phyloP scores from a whole-genome alignment of 345 rosid genomes.

The Rhodamnia argentea region DNA sequence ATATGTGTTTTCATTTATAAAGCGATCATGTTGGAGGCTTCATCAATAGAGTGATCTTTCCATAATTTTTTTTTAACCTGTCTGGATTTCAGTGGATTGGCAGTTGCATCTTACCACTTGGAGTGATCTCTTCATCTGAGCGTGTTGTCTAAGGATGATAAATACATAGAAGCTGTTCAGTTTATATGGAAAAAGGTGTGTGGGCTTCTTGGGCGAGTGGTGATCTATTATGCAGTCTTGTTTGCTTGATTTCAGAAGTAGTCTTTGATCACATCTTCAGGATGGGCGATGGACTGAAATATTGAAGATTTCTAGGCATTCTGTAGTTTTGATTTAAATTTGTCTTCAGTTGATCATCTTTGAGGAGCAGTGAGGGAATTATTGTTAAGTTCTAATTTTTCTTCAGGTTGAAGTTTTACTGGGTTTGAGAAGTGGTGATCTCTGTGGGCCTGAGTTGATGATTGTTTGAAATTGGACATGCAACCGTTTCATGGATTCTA shows the following conservation, averaged over 20 bases:
- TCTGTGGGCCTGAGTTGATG: not conserved
- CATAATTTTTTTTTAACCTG: not conserved
- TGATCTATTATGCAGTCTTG: not conserved
- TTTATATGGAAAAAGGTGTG: not conserved
- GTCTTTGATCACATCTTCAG: not conserved
- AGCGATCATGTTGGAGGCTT: not conserved
- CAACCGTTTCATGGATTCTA: not conserved
- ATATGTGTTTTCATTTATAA: not conserved
- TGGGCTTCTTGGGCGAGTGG: not conserved
- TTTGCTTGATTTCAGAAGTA: not conserved
- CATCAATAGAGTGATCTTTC: not conserved
- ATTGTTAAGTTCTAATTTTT: not conserved
- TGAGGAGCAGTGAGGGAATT: not conserved
- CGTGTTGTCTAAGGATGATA: not conserved
- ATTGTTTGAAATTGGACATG: not conserved
- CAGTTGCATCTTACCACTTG: not conserved
- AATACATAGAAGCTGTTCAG: not conserved
- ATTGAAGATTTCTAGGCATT: not conserved
- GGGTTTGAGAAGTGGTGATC: not conserved
- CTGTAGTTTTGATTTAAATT: not conserved
- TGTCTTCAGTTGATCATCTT: not conserved
- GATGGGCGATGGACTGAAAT: not conserved
- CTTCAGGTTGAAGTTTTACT: not conserved
- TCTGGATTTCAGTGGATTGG: not conserved
- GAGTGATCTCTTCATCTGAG: not conserved